Evolutionary conservation across 108 stramenopile species (phyloP).

Genomic region (Conticribra weissflogii): DNA sequence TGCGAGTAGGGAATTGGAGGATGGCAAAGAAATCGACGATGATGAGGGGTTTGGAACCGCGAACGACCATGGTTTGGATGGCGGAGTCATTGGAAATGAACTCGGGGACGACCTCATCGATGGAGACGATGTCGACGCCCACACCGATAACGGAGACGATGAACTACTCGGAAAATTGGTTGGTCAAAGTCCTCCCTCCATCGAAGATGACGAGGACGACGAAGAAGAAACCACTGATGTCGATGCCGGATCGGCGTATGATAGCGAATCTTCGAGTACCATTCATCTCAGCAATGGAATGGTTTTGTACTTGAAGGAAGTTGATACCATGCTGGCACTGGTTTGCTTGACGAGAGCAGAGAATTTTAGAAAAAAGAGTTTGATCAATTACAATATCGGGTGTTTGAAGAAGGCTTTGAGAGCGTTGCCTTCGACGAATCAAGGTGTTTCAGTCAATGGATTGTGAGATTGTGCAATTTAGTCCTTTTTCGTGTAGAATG

Average conservation of each 20-base stretch:
- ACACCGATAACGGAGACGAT: slow-evolving; percentile 46
- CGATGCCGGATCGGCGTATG: slow-evolving; percentile 88
- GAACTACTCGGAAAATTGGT: slow-evolving; percentile 75
- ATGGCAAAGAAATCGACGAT: slow-evolving; percentile 20
- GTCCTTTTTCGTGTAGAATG: too few relatives aligned
- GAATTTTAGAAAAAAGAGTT: slow-evolving; percentile 92
- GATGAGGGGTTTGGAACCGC: slow-evolving; percentile 13
- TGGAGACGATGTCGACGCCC: slow-evolving; percentile 16
- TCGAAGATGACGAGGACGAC: slow-evolving; percentile 36
- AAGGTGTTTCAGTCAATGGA: slow-evolving; percentile 14
- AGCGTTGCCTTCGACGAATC: slow-evolving; percentile 45
- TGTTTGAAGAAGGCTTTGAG: slow-evolving; percentile 88
- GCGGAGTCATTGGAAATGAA: slow-evolving; percentile 22
- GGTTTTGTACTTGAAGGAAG: slow-evolving; percentile 95
- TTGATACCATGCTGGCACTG: slow-evolving; percentile 94
- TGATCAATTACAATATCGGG: slow-evolving; percentile 98
- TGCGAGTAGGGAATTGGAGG: slow-evolving; percentile 3
- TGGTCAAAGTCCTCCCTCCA: slow-evolving; percentile 58
- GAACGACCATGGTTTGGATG: slow-evolving; percentile 1
- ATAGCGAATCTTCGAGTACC: slow-evolving; percentile 89
- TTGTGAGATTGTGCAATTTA: slow-evolving; percentile 10
- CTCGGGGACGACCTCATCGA: slow-evolving; percentile 13
- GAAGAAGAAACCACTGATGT: slow-evolving; percentile 58
- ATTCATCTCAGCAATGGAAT: slow-evolving; percentile 96
- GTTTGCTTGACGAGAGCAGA: slow-evolving; percentile 96